Conservation (phyloP, 768 basidiomycete genomes). For the Boletus vermiculosoides region DNA sequence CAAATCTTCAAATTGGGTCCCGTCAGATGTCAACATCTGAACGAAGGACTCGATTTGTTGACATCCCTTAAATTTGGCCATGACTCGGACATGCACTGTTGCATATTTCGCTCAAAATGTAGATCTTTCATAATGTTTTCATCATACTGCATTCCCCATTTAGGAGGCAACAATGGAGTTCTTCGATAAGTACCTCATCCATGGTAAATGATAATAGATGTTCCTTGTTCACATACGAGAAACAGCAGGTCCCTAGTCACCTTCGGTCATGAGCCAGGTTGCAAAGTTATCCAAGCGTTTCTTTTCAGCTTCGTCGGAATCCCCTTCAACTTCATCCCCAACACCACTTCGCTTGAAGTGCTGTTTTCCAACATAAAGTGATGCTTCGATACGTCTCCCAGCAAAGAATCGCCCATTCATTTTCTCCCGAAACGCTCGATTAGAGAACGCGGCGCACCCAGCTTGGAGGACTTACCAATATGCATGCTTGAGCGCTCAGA, state of each 20-base stretch:
- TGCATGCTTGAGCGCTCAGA: slow-evolving; percentile 89
- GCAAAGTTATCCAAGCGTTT: slow-evolving; percentile 86
- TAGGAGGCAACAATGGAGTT: background rate
- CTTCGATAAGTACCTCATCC: background rate
- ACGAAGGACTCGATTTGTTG: too few relatives aligned
- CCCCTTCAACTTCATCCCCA: slow-evolving; percentile 60
- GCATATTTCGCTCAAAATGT: background rate
- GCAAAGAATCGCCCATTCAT: slow-evolving; percentile 94
- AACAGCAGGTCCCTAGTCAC: slow-evolving; percentile 43
- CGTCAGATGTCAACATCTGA: too few relatives aligned
- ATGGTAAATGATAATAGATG: background rate
- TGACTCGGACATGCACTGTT: too few relatives aligned
- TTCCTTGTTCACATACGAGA: background rate
- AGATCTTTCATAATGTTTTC: too few relatives aligned
- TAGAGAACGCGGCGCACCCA: background rate
- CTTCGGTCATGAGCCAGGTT: slow-evolving; percentile 81
- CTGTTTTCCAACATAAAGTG: slow-evolving; percentile 78
- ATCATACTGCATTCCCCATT: background rate
- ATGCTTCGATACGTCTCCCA: slow-evolving; percentile 78
- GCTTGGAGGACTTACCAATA: slow-evolving; percentile 57
- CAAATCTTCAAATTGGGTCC: too few relatives aligned
- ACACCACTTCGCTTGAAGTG: slow-evolving; percentile 74
- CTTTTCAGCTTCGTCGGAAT: slow-evolving; percentile 74
- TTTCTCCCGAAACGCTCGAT: slow-evolving; percentile 51
- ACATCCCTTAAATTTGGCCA: too few relatives aligned